phyloP scores from a whole-genome alignment of 2,329 filamentous ascomycete species.

The Penicillium sp. region DNA sequence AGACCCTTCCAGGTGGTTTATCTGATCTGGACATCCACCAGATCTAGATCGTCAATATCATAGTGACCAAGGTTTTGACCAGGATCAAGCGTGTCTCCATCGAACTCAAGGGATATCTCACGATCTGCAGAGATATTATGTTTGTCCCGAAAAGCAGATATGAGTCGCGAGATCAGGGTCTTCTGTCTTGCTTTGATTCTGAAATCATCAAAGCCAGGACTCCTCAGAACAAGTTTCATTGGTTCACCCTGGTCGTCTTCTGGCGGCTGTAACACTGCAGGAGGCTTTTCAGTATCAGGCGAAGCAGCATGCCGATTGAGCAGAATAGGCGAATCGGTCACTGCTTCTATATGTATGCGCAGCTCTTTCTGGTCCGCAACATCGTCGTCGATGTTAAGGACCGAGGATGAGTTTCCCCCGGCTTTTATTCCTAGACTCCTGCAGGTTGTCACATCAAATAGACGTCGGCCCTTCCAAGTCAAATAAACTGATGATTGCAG shows the following conservation, averaged over 20 bases:
- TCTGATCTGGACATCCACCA: slow-evolving; percentile 70
- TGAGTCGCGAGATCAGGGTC: slow-evolving; percentile 62
- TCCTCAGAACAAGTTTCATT: slow-evolving; percentile 53
- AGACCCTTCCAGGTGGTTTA: slow-evolving; percentile 24
- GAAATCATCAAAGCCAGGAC: slow-evolving; percentile 52
- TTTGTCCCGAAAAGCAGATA: slow-evolving; percentile 60
- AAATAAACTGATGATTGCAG: slow-evolving; percentile 63
- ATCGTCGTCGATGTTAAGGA: slow-evolving; percentile 40
- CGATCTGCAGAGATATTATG: slow-evolving; percentile 53
- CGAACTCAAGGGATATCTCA: slow-evolving; percentile 65
- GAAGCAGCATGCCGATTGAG: slow-evolving; percentile 21
- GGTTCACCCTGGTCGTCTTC: slow-evolving; percentile 29
- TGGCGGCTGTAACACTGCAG: not conserved
- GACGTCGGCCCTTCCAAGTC: slow-evolving; percentile 70
- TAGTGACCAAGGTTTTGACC: slow-evolving; percentile 61
- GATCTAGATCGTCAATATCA: slow-evolving; percentile 73
- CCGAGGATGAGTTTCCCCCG: slow-evolving; percentile 37
- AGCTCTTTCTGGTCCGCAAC: slow-evolving; percentile 52
- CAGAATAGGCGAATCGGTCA: slow-evolving; percentile 64
- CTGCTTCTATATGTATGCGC: slow-evolving; percentile 72
- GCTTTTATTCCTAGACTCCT: slow-evolving; percentile 62
- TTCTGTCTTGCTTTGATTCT: slow-evolving; percentile 46
- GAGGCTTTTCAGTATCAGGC: not conserved
- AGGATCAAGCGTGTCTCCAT: slow-evolving; percentile 69
- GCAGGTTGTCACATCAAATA: slow-evolving; percentile 76